A percentile compares a stretch with the other conserved stretches of the same genome.
Evolutionary conservation across 78 protist genomes (phyloP).

Genomic region (Dictyostelium brefeldianum): DNA sequence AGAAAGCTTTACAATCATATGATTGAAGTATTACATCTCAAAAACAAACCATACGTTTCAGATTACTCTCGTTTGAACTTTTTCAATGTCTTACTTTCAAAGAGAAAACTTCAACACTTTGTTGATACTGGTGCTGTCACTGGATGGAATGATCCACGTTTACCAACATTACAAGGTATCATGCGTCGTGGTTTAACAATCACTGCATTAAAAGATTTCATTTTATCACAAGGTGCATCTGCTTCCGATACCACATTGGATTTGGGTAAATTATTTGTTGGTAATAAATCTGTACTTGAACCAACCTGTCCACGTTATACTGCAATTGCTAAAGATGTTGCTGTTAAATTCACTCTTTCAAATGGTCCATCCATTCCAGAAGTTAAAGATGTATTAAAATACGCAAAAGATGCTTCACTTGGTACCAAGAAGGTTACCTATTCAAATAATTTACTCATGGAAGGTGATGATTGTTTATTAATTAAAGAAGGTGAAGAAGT

Average conservation of each 20-base stretch:
- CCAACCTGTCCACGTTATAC: slow-evolving; percentile 86
- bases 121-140: slow-evolving; percentile 92
- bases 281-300: slow-evolving; percentile 95
- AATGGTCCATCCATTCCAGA: slow-evolving; percentile 59
- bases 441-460: slow-evolving; percentile 64
- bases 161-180: slow-evolving; percentile 98
- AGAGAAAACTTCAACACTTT: slow-evolving; percentile 95
- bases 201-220: slow-evolving; percentile 91
- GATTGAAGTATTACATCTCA: slow-evolving; percentile 81
- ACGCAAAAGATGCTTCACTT: slow-evolving; percentile 89
- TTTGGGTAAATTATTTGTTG: slow-evolving; percentile 93
- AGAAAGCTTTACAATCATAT: slow-evolving; percentile 95
- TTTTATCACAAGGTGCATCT: slow-evolving; percentile 89
- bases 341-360: slow-evolving; percentile 18
- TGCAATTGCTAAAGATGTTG: slow-evolving; percentile 15
- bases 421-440: slow-evolving; percentile 89
- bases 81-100: slow-evolving; percentile 93
- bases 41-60: slow-evolving; percentile 72
- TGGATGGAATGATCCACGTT: slow-evolving; percentile 99
- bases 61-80: slow-evolving; percentile 94
- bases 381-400: slow-evolving; percentile 53
- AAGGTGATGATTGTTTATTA: slow-evolving; percentile 86
- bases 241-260: slow-evolving; percentile 64
- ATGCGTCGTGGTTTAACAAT: slow-evolving; percentile 96
- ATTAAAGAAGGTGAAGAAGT: slow-evolving; percentile 91